Evolutionary conservation across 1,139 yeast genomes (phyloP), one percentile per base, ranked within the genome.

Genomic region (Candida smagusa): DNA sequence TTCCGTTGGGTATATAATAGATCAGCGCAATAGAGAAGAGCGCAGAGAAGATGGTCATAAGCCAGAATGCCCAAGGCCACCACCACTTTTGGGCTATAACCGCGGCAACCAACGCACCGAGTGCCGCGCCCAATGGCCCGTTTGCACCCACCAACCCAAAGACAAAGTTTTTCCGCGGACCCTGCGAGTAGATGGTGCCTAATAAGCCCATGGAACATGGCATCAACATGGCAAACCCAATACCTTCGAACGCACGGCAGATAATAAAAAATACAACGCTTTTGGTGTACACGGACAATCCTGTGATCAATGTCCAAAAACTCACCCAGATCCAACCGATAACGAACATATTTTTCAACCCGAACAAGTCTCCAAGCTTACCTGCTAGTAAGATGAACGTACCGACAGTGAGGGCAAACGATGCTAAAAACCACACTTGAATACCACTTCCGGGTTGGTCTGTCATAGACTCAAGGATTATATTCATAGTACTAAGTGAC

Each of bases 21-120:
- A 50, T 46, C 7, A 72, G 59, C 8, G 56, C 31, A 1, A 52
- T 43, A 0, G 64, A 59, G 26, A 65, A 53, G 0, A 64, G 6
- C 5, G 54, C 52, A 12, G 72, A 49, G 2, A 63, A 54, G 1
- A 76, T 70, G 2, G 71, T 54, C 43, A 70, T 58, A 0, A 74
- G 52, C 59, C 72, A 75, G 42, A 72, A 77, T 7, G 69, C 64
- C 81, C 81, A 76, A 2, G 77, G 73, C 79, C 81, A 75, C 58
- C 68, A 59, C 30, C 62, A 58, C 24, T 53, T 48, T 31, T 72
- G 65, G 3, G 71, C 68, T 19, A 72, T 63, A 2, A 73, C 53
- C 0, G 75, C 80, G 2, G 77, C 72, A 61, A 75, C 66, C 2
- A 76, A 42, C 2, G 69, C 68, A 1, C 79, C 79, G 19, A 72